Percentiles rank a stretch among this genome's conserved stretches.
phyloP scores from a whole-genome alignment of 2,329 filamentous ascomycete genomes.

The Phialocephala subalpina region DNA sequence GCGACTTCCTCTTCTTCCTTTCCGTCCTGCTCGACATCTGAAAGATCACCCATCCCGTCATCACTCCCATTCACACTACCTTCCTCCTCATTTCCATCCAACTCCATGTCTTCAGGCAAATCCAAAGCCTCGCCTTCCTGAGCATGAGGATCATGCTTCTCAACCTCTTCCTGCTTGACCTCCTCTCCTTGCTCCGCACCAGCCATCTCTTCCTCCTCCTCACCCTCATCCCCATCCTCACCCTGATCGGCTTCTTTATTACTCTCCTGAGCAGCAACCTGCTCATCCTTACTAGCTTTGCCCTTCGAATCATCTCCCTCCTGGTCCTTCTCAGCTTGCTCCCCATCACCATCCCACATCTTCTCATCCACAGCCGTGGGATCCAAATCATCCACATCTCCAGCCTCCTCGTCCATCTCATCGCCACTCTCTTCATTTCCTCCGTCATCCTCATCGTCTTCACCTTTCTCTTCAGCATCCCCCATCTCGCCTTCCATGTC shows the following conservation, averaged over 20 bases:
- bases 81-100: conserved; percentile 62
- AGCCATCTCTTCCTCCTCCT: conserved; percentile 63
- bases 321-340: conserved; percentile 83
- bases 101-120: conserved; percentile 74
- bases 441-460: conserved; percentile 64
- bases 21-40: conserved; percentile 52
- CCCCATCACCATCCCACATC: conserved; percentile 92
- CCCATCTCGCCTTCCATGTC: conserved; percentile 89
- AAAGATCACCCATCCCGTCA: conserved; percentile 61
- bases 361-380: conserved; percentile 95
- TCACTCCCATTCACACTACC: conserved; percentile 52
- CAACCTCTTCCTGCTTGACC: conserved; percentile 60
- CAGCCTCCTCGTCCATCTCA: conserved; percentile 90
- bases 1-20: conserved; percentile 47
- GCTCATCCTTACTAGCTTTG: conserved; percentile 67
- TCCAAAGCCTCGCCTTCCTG: conserved; percentile 74
- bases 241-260: conserved; percentile 64
- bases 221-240: conserved; percentile 57
- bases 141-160: conserved; percentile 71
- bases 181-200: conserved; percentile 67
- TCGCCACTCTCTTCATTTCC: conserved; percentile 71
- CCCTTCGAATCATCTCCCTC: conserved; percentile 77
- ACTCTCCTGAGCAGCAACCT: conserved; percentile 56
- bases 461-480: conserved; percentile 68
- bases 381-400: conserved; percentile 90